These are phyloP conservation scores for Aegle marmelos DNA, from an alignment of 345 rosid species.

Conservation along the genomic window DNA sequence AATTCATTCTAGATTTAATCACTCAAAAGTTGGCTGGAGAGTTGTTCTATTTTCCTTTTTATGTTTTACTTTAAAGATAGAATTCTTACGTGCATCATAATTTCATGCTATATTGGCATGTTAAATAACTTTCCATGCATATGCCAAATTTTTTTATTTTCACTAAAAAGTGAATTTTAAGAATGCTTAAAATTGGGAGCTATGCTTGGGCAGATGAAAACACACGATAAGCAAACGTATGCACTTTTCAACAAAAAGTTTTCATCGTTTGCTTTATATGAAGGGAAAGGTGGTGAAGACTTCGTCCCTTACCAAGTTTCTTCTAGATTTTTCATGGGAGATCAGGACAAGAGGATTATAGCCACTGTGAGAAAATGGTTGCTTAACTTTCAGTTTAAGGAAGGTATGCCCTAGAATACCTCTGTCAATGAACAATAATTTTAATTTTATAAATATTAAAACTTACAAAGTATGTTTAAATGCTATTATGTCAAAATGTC, in stretches of 20 bases:
- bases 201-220: slow-evolving; percentile 44
- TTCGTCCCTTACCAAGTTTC: slow-evolving; percentile 61
- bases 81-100: not conserved
- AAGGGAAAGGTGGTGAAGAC: slow-evolving; percentile 35
- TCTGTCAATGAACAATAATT: not conserved
- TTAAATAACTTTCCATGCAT: not conserved
- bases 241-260: slow-evolving; percentile 52
- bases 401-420: slow-evolving; percentile 34
- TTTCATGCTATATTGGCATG: not conserved
- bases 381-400: slow-evolving; percentile 24
- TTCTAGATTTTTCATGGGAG: slow-evolving; percentile 42
- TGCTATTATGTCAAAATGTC: not conserved
- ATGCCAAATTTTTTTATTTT: not conserved
- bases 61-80: not conserved
- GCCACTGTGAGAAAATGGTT: slow-evolving; percentile 46
- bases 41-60: not conserved
- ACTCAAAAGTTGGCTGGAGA: not conserved
- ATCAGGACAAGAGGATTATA: slow-evolving; percentile 43
- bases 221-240: slow-evolving; percentile 37
- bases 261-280: slow-evolving; percentile 70
- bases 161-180: not conserved
- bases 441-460: not conserved
- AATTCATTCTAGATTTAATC: not conserved
- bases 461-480: not conserved
- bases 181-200: not conserved